Evolutionary conservation across 2,329 filamentous ascomycete species (phyloP), one percentile per base, ranked within the genome.

Genomic region (Annulohypoxylon truncatum): DNA sequence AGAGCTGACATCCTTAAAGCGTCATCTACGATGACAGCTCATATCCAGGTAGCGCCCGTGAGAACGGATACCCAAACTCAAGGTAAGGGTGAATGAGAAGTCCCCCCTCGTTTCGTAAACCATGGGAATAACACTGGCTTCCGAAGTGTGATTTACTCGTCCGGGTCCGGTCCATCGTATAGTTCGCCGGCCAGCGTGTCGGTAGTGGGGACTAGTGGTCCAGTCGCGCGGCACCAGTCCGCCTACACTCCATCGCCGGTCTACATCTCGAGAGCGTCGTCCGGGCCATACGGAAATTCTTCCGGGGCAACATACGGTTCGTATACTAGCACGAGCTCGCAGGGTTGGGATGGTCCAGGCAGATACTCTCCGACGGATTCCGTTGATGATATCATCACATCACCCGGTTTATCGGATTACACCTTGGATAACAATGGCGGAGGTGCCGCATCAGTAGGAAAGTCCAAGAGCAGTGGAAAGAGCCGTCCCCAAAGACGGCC

Each of bases 401-500:
- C 87, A 15, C 84, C 87, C 26, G 86, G 84, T 75, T 74, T 87
- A 6, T 88, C 86, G n/a, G 88, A 90, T 69, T 87, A 87, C 72
- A 84, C 84, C 4, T 76, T 86, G 69, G 88, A 90, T 55, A 83
- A 84, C 71, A 80, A 80, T 53, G 74, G 74, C 29, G 79, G 81
- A 52, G 75, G 74, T 48, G 79, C 81, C 59, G 74, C 79, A 33
- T 77, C 80, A 31, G 76, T 80, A 2, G 79, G 78, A 67, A 85
- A 83, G 71, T 77, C 79, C 63, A 86, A 84, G 72, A 75, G 77
- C 42, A 79, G 78, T 51, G 80, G 81, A 53, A 87, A 86, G 73
- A 78, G 80, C 54, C 82, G 84, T 40, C 81, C 85, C 13, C 90
- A 92, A 75, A 85, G 91, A 72, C 87, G 91, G 28, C 89, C 92